These are phyloP conservation scores for Pichia kudriavzevii DNA, from an alignment of 1,139 yeast genomes.

Conservation along the genomic window DNA sequence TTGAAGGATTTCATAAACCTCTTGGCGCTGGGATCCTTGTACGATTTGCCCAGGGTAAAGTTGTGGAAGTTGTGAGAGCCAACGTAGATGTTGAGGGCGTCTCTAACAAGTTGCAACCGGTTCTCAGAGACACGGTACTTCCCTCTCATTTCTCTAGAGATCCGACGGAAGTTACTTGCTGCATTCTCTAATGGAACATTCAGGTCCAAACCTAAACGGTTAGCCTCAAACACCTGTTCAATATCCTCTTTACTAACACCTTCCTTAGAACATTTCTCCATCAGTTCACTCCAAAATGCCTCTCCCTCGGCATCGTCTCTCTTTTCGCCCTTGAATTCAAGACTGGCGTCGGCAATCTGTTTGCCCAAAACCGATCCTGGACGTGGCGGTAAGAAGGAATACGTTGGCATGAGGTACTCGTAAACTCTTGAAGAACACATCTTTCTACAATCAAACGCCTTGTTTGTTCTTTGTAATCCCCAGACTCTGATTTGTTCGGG, in stretches of 20 bases:
- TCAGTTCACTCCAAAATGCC: conserved; percentile 62
- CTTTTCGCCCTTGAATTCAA: conserved; percentile 50
- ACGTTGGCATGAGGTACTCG: conserved; percentile 89
- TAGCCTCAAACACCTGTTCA: conserved; percentile 31
- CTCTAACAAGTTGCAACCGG: conserved; percentile 55
- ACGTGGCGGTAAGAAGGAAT: conserved; percentile 83
- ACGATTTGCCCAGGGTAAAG: conserved; percentile 84
- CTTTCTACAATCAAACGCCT: conserved; percentile 89
- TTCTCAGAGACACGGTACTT: conserved; percentile 56
- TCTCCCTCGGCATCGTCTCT: conserved; percentile 62
- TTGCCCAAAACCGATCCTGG: conserved; percentile 60
- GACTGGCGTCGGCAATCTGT: conserved; percentile 47
- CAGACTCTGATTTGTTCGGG: conserved; percentile 88
- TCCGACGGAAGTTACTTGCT: conserved; percentile 49
- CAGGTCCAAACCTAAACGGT: conserved; percentile 28
- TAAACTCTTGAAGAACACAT: conserved; percentile 92
- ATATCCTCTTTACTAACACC: conserved; percentile 47
- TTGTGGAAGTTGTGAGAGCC: conserved; percentile 96
- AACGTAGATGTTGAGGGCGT: conserved; percentile 63
- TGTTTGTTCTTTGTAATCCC: conserved; percentile 88
- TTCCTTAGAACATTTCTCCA: conserved; percentile 34
- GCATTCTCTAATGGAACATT: conserved; percentile 31
- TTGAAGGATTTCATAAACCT: conserved; percentile 73
- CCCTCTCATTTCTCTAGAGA: conserved; percentile 66
- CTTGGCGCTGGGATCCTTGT: conserved; percentile 75